phyloP scores from a whole-genome alignment of 176 grass and related monocot species.

The Avena atlantica region DNA sequence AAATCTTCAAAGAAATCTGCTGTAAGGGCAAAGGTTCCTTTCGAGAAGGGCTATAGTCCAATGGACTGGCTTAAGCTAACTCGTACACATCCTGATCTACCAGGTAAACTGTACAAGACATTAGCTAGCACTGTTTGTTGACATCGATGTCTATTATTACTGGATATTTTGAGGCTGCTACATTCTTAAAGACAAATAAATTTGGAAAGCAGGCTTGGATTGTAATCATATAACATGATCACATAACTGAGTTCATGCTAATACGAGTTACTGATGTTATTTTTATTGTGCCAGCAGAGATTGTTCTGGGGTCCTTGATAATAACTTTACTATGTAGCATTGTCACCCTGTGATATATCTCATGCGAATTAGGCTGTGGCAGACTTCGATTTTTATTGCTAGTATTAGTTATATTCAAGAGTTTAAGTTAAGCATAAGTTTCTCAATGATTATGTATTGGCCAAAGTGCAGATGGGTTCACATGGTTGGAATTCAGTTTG shows the following conservation, averaged over 20 bases:
- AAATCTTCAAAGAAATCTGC: slow-evolving; percentile 73
- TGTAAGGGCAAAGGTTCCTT: slow-evolving; percentile 75
- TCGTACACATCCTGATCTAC: slow-evolving; percentile 80
- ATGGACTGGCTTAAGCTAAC: slow-evolving; percentile 96
- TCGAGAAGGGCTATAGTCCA: slow-evolving; percentile 90
- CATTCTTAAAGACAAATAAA: background rate
- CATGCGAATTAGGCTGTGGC: background rate
- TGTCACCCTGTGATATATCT: background rate
- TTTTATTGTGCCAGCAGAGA: background rate
- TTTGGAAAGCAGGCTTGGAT: background rate
- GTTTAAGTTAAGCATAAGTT: background rate
- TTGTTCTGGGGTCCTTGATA: slow-evolving; percentile 1
- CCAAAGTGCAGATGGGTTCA: background rate
- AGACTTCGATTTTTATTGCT: background rate
- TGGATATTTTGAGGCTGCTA: slow-evolving; percentile 12
- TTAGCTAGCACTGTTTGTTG: slow-evolving; percentile 1
- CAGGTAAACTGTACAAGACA: slow-evolving; percentile 53
- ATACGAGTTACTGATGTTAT: background rate
- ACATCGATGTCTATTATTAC: background rate
- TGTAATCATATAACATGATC: background rate
- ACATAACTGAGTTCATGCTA: background rate
- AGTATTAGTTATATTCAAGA: slow-evolving; percentile 17
- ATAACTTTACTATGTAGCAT: background rate
- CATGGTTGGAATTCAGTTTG: background rate
- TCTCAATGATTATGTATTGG: background rate